Conservation (phyloP, 176 grass and related monocot genomes). For the Zoysia pacifica region DNA sequence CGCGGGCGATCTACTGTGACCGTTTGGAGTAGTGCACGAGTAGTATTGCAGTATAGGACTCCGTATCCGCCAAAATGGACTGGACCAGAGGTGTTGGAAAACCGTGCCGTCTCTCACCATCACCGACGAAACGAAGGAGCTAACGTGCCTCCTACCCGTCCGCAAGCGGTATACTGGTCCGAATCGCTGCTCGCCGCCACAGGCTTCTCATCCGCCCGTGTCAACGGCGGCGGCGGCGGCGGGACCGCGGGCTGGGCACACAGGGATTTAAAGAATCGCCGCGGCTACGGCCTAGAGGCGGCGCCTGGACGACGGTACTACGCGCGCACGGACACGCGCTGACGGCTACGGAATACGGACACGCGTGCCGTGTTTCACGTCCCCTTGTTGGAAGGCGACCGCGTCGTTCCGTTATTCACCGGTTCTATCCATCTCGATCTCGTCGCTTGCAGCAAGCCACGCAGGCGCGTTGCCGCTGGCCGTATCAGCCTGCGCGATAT, state of each 20-base stretch:
- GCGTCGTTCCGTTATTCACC: too few species aligned
- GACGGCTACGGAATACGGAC: background rate
- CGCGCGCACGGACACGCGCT: background rate
- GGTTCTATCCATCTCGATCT: too few species aligned
- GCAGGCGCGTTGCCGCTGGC: too few species aligned
- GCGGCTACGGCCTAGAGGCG: background rate
- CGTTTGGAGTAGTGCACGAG: too few species aligned
- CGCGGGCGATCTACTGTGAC: too few species aligned
- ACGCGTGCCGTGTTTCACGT: background rate
- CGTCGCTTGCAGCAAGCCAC: too few species aligned
- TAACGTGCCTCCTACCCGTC: background rate
- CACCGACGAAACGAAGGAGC: too few species aligned
- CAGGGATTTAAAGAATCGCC: background rate
- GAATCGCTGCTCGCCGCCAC: background rate
- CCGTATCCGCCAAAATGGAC: background rate
- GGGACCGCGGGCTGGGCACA: too few species aligned
- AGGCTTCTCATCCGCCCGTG: background rate
- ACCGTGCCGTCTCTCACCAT: background rate
- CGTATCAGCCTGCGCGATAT: too few species aligned
- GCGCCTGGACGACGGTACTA: background rate
- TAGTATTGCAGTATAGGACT: too few species aligned
- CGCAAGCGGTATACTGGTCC: background rate
- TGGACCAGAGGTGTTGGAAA: background rate
- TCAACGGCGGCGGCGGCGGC: background rate
- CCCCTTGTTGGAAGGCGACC: too few species aligned